Evolutionary conservation across 208 protist species (phyloP).

Genomic region (Acanthamoeba pearcei): DNA sequence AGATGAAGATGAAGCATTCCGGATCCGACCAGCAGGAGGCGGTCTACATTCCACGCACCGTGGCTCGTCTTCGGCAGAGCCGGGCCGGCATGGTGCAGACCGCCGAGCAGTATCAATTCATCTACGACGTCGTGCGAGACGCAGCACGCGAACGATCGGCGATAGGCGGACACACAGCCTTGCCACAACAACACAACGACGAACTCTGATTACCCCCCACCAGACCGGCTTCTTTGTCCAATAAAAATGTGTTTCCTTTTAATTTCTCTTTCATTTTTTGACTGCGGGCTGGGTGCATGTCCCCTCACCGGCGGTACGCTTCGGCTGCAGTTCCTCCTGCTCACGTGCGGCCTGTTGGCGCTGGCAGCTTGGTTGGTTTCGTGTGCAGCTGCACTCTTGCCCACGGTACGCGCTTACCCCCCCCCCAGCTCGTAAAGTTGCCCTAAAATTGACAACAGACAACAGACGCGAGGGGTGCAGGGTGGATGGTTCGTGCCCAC

Average conservation of each 20-base stretch:
- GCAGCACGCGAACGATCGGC: background rate
- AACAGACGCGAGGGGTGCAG: background rate
- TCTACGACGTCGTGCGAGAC: constrained; percentile 19
- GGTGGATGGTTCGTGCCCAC: background rate
- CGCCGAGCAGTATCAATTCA: constrained; percentile 26
- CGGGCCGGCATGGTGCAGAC: constrained; percentile 63
- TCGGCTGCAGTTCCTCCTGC: background rate
- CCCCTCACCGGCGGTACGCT: background rate
- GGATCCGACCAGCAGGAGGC: background rate
- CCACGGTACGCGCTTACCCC: background rate
- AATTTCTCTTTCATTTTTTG: background rate
- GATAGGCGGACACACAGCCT: too few species aligned
- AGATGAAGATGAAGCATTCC: background rate
- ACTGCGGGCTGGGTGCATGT: background rate
- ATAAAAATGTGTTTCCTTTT: background rate
- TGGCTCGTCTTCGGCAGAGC: background rate
- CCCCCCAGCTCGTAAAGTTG: background rate
- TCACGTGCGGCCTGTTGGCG: background rate
- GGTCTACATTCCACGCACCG: background rate
- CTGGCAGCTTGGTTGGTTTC: background rate
- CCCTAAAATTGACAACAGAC: too few species aligned
- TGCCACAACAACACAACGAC: too few species aligned
- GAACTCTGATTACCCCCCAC: background rate
- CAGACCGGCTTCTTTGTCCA: too few species aligned
- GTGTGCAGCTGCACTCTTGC: background rate